Evolutionary conservation across 805 yeast genomes (phyloP).

Genomic region (Candida arabinofermentans): DNA sequence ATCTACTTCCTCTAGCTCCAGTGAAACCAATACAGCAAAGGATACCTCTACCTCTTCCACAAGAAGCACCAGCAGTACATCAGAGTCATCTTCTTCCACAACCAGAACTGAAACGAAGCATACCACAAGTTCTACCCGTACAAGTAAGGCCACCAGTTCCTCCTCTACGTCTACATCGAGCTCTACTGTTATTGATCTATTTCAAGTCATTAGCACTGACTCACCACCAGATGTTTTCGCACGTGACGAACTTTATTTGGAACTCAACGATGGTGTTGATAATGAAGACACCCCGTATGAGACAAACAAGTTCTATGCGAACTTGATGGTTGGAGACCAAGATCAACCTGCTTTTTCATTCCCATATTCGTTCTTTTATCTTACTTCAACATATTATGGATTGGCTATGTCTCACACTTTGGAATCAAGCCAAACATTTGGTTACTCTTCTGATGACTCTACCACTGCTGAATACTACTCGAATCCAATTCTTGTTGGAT

Average conservation of each 20-base stretch:
- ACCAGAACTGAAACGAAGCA: too few relatives aligned
- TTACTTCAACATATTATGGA: slow-evolving; percentile 42
- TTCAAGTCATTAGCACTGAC: slow-evolving; percentile 36
- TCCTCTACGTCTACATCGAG: slow-evolving; percentile 14
- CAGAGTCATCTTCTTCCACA: not conserved
- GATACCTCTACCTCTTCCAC: too few relatives aligned
- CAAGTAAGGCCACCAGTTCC: not conserved
- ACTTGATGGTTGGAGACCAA: slow-evolving; percentile 55
- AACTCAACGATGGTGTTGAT: slow-evolving; percentile 44
- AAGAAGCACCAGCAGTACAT: slow-evolving; percentile 2
- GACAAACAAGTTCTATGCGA: slow-evolving; percentile 76
- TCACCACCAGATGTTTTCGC: slow-evolving; percentile 46
- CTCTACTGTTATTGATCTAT: slow-evolving; percentile 38
- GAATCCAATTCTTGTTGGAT: slow-evolving; percentile 54
- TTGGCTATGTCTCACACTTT: slow-evolving; percentile 57
- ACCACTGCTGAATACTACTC: slow-evolving; percentile 45
- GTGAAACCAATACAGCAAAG: too few relatives aligned
- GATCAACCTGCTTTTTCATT: slow-evolving; percentile 53
- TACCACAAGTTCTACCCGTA: not conserved
- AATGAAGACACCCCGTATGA: slow-evolving; percentile 44
- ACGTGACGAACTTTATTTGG: slow-evolving; percentile 39
- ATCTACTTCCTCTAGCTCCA: too few relatives aligned
- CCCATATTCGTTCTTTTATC: slow-evolving; percentile 61
- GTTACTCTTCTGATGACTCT: slow-evolving; percentile 44
- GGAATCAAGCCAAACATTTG: slow-evolving; percentile 35